Evolutionary conservation across 768 basidiomycete genomes (phyloP).

Genomic region (Mycena latifolia): DNA sequence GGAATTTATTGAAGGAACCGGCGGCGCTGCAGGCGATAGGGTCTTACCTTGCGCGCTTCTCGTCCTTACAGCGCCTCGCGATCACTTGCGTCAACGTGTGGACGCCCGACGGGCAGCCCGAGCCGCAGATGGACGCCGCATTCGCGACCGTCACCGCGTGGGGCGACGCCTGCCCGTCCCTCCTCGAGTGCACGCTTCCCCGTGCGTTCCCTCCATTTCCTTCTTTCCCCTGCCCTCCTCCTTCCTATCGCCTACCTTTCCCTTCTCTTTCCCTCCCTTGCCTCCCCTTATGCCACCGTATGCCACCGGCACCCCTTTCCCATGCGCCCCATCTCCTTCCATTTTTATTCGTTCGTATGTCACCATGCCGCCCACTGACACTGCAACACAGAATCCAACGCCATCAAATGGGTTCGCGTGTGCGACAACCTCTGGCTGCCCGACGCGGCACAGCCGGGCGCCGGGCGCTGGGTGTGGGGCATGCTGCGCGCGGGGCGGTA

Average conservation of each 20-base stretch:
- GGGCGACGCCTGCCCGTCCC: slow-evolving; percentile 51
- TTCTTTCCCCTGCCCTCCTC: too few relatives aligned
- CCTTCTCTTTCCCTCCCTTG: too few relatives aligned
- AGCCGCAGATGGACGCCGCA: slow-evolving; percentile 48
- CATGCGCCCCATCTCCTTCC: too few relatives aligned
- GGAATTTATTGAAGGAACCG: slow-evolving; percentile 10
- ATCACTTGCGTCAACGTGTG: slow-evolving; percentile 50
- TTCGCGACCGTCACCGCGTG: slow-evolving; percentile 52
- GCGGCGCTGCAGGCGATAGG: slow-evolving; percentile 45
- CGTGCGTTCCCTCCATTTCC: slow-evolving; percentile 41
- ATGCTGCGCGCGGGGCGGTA: slow-evolving; percentile 15
- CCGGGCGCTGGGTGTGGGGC: slow-evolving; percentile 33
- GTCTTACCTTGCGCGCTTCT: slow-evolving; percentile 45
- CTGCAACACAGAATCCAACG: slow-evolving; percentile 32
- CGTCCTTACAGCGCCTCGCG: slow-evolving; percentile 45
- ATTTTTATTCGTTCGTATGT: too few relatives aligned
- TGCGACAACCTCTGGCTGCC: slow-evolving; percentile 34
- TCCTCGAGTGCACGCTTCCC: slow-evolving; percentile 50
- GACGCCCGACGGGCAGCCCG: slow-evolving; percentile 38
- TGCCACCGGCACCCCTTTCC: too few relatives aligned
- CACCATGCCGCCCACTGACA: too few relatives aligned
- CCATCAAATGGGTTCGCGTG: slow-evolving; percentile 29
- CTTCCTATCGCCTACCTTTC: too few relatives aligned
- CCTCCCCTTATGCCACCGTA: too few relatives aligned
- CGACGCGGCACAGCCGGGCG: background rate